phyloP scores from a whole-genome alignment of 2,329 filamentous ascomycete species.

The Ascochyta koolunga region DNA sequence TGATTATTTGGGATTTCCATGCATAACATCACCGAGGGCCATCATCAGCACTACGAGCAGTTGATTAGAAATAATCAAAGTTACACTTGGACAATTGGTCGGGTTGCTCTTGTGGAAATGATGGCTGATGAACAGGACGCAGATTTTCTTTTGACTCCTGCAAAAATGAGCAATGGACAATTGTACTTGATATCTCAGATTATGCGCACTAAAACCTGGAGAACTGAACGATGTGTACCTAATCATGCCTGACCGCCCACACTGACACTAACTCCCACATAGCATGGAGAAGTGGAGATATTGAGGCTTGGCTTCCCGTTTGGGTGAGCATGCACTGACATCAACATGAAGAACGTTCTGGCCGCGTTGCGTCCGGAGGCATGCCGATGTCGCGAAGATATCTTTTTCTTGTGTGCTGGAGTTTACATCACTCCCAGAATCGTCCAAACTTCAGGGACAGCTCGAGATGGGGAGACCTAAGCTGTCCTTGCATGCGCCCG shows the following conservation, averaged over 20 bases:
- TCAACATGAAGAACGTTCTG: background rate
- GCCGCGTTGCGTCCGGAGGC: background rate
- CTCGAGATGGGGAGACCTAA: slow-evolving; percentile 7
- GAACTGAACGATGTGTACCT: background rate
- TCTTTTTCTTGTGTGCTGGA: background rate
- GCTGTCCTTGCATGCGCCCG: slow-evolving; percentile 2
- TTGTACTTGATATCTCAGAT: background rate
- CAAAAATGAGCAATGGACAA: background rate
- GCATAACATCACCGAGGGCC: background rate
- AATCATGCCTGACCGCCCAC: background rate
- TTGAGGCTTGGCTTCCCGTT: slow-evolving; percentile 15
- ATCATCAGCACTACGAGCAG: too few species aligned
- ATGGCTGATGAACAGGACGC: background rate
- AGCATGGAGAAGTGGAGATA: background rate
- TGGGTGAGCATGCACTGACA: background rate
- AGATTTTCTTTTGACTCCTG: background rate
- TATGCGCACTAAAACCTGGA: background rate
- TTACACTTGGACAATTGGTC: background rate
- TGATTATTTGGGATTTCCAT: background rate
- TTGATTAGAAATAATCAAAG: background rate
- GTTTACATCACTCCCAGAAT: background rate
- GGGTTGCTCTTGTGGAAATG: background rate
- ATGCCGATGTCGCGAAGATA: background rate
- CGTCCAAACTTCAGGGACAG: background rate
- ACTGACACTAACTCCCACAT: background rate